Evolutionary conservation across 2,329 filamentous ascomycete genomes (phyloP).

Genomic region (Penicillium sp.): DNA sequence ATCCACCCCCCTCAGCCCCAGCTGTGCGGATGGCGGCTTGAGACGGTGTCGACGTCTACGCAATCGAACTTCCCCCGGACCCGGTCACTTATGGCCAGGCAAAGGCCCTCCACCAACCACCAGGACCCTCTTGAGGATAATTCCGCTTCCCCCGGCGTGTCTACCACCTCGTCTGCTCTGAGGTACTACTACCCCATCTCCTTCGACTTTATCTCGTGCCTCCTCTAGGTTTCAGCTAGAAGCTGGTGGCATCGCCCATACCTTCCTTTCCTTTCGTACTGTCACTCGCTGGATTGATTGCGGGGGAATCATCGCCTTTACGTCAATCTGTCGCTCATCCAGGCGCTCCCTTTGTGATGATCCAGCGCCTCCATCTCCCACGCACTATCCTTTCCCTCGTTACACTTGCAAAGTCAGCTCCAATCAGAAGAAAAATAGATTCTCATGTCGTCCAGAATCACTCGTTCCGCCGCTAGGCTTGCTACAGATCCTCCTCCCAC

Average conservation of each 20-base stretch:
- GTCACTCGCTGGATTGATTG: background rate
- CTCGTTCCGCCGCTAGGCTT: conserved; percentile 88
- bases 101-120: conserved; percentile 41
- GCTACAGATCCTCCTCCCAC: conserved; percentile 57
- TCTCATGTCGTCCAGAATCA: conserved; percentile 97
- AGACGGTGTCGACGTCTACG: conserved; percentile 31
- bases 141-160: conserved; percentile 30
- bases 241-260: conserved; percentile 3
- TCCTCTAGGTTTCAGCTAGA: background rate
- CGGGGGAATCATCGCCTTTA: background rate
- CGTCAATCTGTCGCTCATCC: too few relatives aligned
- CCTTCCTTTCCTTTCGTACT: background rate
- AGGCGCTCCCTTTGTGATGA: background rate
- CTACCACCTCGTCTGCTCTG: conserved; percentile 27
- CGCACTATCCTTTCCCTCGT: background rate
- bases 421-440: conserved; percentile 29
- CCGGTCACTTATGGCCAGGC: conserved; percentile 45
- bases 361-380: background rate
- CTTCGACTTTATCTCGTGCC: conserved; percentile 7
- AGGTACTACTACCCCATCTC: conserved; percentile 34
- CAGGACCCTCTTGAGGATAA: conserved; percentile 42
- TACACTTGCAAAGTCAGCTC: background rate
- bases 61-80: conserved; percentile 24
- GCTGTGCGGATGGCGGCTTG: conserved; percentile 42
- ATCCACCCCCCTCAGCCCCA: conserved; percentile 8